Evolutionary conservation across 495 filamentous ascomycete species (phyloP).

Genomic region (Aspergillus carlsbadensis): DNA sequence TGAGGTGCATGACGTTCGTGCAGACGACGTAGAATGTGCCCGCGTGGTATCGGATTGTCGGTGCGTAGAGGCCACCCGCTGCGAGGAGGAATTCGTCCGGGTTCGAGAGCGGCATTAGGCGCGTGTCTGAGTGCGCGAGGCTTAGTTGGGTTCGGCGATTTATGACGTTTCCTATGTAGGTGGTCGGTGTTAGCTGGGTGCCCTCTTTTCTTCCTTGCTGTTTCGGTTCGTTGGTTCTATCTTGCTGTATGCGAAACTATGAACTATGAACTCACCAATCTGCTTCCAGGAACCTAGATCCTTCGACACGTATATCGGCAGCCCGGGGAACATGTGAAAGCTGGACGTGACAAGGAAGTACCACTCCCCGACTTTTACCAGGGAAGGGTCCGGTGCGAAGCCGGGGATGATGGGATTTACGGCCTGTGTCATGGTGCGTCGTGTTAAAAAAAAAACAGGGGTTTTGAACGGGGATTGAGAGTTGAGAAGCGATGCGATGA

Average conservation of each 20-base stretch:
- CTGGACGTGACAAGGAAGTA: neutral
- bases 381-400: neutral
- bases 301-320: neutral
- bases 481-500: too few species aligned
- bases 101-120: neutral
- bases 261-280: too few species aligned
- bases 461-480: too few species aligned
- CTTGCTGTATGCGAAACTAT: too few species aligned
- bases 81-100: neutral
- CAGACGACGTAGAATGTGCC: conserved; percentile 5
- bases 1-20: neutral
- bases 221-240: too few species aligned
- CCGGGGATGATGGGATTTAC: conserved; percentile 8
- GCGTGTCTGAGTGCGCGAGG: neutral
- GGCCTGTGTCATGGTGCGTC: too few species aligned
- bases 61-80: neutral
- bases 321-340: conserved; percentile 2
- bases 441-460: too few species aligned
- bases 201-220: too few species aligned
- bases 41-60: neutral
- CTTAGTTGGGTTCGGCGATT: neutral
- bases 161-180: neutral
- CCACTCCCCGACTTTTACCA: neutral
- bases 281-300: conserved; percentile 5
- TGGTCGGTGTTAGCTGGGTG: too few species aligned